Base-by-base conservation (phyloP, 805 yeast species). In the Starmerella stigmatis region DNA sequence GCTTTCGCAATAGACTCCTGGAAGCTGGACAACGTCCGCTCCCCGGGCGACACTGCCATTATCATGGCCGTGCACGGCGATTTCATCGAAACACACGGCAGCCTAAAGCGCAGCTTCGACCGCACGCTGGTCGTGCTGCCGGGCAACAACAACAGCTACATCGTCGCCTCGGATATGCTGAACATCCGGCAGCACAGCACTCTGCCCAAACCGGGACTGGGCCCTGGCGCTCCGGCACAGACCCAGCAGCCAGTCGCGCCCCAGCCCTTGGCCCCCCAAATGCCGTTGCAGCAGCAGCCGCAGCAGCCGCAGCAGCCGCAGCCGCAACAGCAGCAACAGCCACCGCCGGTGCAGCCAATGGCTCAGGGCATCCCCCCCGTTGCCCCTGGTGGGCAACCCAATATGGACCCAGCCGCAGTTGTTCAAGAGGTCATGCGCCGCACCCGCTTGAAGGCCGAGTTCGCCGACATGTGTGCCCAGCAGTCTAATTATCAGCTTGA, bases 141-240 rank as follows among this genome's bases (percentile, higher is more conserved):
- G 1, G 81, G 79, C 12, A 74, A 78, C 15, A 72, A 73, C 46
- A 82, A 86, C 4, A 66, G 75, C 25, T 75, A 85, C 68, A 68
- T 86, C n/a, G 77, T 92, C 25, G 96, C 94, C 13, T 81, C 94
- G 27, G 98, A 92, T 63, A 61, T 84, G 60, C 67, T 92, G 43
- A 69, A 78, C 13, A 64, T 92, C 3, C 76, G 94, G 51, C 27
- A n/a, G n/a, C 49, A 22, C n/a, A 71, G 79, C 6, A 34, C 28
- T 5, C 49, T 47, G n/a, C 51, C 53, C 22, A 34, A 22, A 31
- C 49, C 36, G 23, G 36, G 28, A 5, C 10, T 9, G 3, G 30
- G 12, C 6, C 19, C 15, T 2, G 15, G 31, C 9, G 46, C 38
- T 13, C 9, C 41, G 31, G 31, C 37, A 5, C 12, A n/a, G n/a